Evolutionary conservation across 2,329 filamentous ascomycete genomes (phyloP).

Genomic region (Zasmidium angulare): DNA sequence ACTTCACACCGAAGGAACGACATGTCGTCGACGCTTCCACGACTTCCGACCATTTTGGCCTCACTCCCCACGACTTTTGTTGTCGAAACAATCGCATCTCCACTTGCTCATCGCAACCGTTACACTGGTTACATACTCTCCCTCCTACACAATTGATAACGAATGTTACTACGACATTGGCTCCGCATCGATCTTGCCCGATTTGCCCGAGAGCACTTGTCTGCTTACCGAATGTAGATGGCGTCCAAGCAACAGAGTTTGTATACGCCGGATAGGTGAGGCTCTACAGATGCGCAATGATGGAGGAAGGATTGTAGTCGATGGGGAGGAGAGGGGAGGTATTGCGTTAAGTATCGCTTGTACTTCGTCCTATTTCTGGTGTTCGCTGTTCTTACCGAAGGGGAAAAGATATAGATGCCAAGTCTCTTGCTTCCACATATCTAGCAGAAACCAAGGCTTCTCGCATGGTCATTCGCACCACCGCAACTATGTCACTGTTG

Average conservation of each 20-base stretch:
- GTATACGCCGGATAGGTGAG: not conserved
- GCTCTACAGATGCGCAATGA: not conserved
- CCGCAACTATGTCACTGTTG: not conserved
- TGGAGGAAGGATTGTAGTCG: too few species aligned
- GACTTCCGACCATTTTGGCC: not conserved
- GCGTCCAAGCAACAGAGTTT: not conserved
- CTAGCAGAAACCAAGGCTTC: too few species aligned
- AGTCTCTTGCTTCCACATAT: too few species aligned
- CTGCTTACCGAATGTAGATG: not conserved
- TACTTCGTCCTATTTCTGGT: too few species aligned
- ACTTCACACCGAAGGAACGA: not conserved
- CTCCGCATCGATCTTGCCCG: not conserved
- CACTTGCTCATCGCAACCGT: not conserved
- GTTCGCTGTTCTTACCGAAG: too few species aligned
- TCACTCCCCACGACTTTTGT: not conserved
- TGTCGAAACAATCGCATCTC: not conserved
- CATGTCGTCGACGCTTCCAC: not conserved
- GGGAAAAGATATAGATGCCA: too few species aligned
- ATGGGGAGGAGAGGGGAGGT: too few species aligned
- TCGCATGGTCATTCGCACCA: not conserved
- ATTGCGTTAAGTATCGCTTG: too few species aligned
- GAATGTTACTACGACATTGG: not conserved
- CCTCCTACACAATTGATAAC: not conserved
- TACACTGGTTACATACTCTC: not conserved
- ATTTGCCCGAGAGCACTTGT: not conserved